Evolutionary conservation across 2,329 filamentous ascomycete genomes (phyloP).

Genomic region (Fusarium circinatum): DNA sequence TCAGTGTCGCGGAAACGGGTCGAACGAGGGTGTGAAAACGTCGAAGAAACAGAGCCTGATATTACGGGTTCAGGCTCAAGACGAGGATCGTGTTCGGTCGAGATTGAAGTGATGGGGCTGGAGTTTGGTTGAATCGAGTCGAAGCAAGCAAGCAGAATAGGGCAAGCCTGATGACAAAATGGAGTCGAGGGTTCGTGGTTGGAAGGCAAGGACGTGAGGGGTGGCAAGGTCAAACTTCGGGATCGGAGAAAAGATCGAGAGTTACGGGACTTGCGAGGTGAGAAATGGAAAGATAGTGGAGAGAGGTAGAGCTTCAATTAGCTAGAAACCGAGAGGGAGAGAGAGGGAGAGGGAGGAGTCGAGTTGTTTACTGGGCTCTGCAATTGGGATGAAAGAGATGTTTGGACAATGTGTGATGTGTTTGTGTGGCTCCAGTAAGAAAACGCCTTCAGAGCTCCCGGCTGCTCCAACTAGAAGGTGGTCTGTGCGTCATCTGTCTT

Average conservation of each 20-base stretch:
- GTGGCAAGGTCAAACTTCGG: conserved; percentile 32
- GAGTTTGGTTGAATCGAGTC: conserved; percentile 9
- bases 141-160: conserved; percentile 27
- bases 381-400: conserved; percentile 30
- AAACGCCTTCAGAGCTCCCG: conserved; percentile 24
- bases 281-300: conserved; percentile 20
- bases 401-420: conserved; percentile 37
- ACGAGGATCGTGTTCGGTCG: conserved; percentile 32
- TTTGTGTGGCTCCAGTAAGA: conserved; percentile 24
- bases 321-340: conserved; percentile 22
- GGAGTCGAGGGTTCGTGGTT: conserved; percentile 36
- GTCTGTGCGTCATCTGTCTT: conserved; percentile 25
- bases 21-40: conserved; percentile 19
- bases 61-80: conserved; percentile 9
- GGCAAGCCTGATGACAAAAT: conserved; percentile 40
- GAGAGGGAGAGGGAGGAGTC: conserved; percentile 6
- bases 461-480: conserved; percentile 1
- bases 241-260: conserved; percentile 18
- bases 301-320: conserved; percentile 18
- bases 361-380: conserved; percentile 24
- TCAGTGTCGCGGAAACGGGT: conserved; percentile 30
- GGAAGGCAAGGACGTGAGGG: conserved; percentile 39
- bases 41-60: conserved; percentile 9
- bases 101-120: background rate
- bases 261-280: conserved; percentile 21